phyloP scores from a whole-genome alignment of 2,329 filamentous ascomycete genomes.

The Aschersonia sp. region DNA sequence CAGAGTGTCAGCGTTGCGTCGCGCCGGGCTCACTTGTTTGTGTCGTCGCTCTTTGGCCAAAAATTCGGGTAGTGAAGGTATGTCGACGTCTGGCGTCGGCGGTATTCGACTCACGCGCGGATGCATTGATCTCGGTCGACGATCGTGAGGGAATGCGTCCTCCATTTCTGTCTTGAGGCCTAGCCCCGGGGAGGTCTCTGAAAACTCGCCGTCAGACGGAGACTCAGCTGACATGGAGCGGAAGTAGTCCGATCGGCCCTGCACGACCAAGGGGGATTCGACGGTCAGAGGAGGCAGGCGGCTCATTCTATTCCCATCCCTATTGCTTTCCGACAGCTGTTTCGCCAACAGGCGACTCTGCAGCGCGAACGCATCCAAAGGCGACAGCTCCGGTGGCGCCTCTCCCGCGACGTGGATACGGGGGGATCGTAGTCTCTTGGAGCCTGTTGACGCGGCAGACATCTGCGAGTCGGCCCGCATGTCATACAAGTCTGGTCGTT shows the following conservation, averaged over 20 bases:
- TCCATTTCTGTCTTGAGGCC: conserved; percentile 42
- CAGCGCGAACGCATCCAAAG: conserved; percentile 85
- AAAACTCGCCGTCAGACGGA: conserved; percentile 26
- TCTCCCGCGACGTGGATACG: conserved; percentile 66
- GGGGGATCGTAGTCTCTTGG: conserved; percentile 52
- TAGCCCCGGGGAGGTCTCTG: conserved; percentile 16
- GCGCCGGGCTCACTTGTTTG: conserved; percentile 22
- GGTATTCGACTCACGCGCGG: conserved; percentile 55
- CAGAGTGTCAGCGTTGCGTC: conserved; percentile 28
- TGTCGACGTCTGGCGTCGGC: conserved; percentile 30
- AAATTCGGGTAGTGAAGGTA: conserved; percentile 30
- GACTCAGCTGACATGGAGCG: conserved; percentile 56
- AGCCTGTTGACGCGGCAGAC: conserved; percentile 27
- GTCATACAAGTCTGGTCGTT: conserved; percentile 44
- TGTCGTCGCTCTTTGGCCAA: conserved; percentile 25
- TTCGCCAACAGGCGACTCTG: conserved; percentile 79
- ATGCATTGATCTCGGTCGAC: conserved; percentile 60
- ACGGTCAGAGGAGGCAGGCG: conserved; percentile 71
- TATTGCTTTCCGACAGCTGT: conserved; percentile 68
- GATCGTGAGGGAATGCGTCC: conserved; percentile 31
- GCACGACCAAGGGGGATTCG: conserved; percentile 62
- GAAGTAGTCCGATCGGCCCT: conserved; percentile 68
- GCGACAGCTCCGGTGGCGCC: conserved; percentile 78
- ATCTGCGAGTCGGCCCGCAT: conserved; percentile 41
- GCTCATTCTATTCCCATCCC: conserved; percentile 66